Conservation (phyloP, 2,329 filamentous ascomycete genomes). For the Penicillium corylophilum region DNA sequence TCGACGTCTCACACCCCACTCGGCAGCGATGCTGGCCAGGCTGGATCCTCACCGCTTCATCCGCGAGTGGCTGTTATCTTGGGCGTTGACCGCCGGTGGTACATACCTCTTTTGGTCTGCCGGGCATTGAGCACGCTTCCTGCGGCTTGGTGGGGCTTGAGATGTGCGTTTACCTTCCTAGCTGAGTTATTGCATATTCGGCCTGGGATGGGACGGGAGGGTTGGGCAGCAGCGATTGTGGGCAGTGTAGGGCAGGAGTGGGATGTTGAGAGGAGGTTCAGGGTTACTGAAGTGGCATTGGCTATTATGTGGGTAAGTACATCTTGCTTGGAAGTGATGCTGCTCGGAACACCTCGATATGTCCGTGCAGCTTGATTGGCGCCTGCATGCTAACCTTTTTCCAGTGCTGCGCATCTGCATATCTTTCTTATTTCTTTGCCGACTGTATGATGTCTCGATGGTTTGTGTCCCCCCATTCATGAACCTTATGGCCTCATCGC, state of each 20-base stretch:
- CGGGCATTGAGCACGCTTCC: conserved; percentile 71
- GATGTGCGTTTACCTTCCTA: conserved; percentile 67
- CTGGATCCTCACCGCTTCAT: conserved; percentile 54
- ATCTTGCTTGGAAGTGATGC: conserved; percentile 17
- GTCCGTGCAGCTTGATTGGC: background rate
- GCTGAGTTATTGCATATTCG: conserved; percentile 58
- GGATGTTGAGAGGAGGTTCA: conserved; percentile 51
- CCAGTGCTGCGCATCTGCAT: conserved; percentile 71
- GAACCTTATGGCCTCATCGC: background rate
- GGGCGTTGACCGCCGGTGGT: conserved; percentile 70
- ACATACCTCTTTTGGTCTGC: conserved; percentile 69
- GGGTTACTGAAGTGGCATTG: conserved; percentile 67
- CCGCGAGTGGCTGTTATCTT: conserved; percentile 76
- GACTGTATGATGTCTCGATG: conserved; percentile 83
- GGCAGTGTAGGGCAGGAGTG: conserved; percentile 40
- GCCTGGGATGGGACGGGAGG: conserved; percentile 43
- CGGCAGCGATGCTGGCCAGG: conserved; percentile 31
- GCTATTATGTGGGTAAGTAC: conserved; percentile 70
- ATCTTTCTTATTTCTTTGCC: conserved; percentile 79
- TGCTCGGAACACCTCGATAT: background rate
- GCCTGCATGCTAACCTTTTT: conserved; percentile 5
- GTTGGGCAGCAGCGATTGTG: conserved; percentile 40
- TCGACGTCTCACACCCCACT: conserved; percentile 29
- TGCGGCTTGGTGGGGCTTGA: conserved; percentile 69
- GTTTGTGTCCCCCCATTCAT: conserved; percentile 45